A percentile compares a stretch with the other conserved stretches of the same genome.
phyloP scores from a whole-genome alignment of 2,329 filamentous ascomycete genomes.

The Stagonosporopsis rhizophila region DNA sequence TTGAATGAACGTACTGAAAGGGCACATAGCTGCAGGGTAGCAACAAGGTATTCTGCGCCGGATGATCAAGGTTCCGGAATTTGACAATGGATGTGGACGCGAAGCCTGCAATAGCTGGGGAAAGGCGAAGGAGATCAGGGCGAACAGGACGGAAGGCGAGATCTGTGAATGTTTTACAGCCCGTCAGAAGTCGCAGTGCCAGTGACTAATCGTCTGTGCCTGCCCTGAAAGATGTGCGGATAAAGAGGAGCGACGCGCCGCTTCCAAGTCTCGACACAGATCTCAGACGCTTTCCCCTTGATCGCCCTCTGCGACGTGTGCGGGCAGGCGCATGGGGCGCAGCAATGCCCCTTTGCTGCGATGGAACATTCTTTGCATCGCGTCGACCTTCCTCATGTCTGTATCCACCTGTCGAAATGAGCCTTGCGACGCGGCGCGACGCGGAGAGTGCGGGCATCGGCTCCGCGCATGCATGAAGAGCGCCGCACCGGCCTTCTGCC shows the following conservation, averaged over 20 bases:
- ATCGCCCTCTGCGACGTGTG: slow-evolving; percentile 37
- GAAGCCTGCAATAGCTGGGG: slow-evolving; percentile 29
- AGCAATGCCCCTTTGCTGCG: slow-evolving; percentile 3
- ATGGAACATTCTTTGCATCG: slow-evolving; percentile 24
- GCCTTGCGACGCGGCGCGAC: slow-evolving; percentile 19
- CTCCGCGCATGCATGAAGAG: slow-evolving; percentile 33
- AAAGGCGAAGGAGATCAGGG: slow-evolving; percentile 27
- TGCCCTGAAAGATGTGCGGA: slow-evolving; percentile 25
- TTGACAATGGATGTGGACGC: slow-evolving; percentile 21
- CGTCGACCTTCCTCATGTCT: slow-evolving; percentile 29
- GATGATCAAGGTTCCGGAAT: slow-evolving; percentile 35
- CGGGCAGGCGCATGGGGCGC: slow-evolving; percentile 23
- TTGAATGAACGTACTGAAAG: slow-evolving; percentile 39
- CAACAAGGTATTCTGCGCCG: slow-evolving; percentile 39
- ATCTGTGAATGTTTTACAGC: slow-evolving; percentile 47
- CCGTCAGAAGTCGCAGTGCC: slow-evolving; percentile 32
- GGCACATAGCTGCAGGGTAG: slow-evolving; percentile 41
- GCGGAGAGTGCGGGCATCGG: slow-evolving; percentile 20
- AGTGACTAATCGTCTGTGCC: slow-evolving; percentile 40
- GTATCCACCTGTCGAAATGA: slow-evolving; percentile 22
- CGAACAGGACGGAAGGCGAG: slow-evolving; percentile 42
- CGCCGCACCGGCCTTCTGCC: slow-evolving; percentile 18
- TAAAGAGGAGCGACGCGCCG: slow-evolving; percentile 2
- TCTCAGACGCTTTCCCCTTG: slow-evolving; percentile 37
- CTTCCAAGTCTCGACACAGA: slow-evolving; percentile 32